Base-by-base conservation (phyloP, 1,139 yeast genomes). In the Candida glucosophila region DNA sequence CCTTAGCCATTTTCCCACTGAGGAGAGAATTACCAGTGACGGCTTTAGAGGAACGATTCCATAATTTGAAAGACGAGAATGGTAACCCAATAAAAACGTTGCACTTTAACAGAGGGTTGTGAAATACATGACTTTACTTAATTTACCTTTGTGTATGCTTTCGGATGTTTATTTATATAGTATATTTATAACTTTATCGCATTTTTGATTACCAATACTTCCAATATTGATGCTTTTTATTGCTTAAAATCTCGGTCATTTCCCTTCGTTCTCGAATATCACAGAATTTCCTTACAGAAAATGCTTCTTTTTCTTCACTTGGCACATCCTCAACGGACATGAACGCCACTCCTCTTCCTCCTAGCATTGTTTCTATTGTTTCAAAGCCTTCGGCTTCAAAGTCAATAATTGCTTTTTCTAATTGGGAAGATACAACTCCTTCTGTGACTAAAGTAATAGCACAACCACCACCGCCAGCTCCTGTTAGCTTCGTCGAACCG, bases 381-480 rank as follows among this genome's bases (percentile, higher is more conserved):
- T 79, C 83, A 47, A 70, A 86, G 0, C 83, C 83, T 27, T 65
- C 60, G 3, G 45, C 37, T n/a, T 49, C 47, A 28, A 55, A 60
- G 30, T 58, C 55, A 7, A 67, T 39, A 8, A 55, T 53, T 2
- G 63, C 64, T 6, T 52, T 53, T 11, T 47, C 44, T 8, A 66
- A 39, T 2, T 31, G 37, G 2, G 34, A 43, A 22, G 49, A 58
- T 1, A 50, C 46, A 3, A 58, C 59, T 7, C 61, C 64, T 26
- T 72, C 77, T 26, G 73, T 62, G 8, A 88, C 64, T 27, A 90
- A 58, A 0, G 97, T 90, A 30, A 92, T 79, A 12, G 96, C 95
- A 58, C 99, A 90, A 1, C 99, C 99, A 23, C 99, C 99, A 12
- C 98, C 98, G 14, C 99, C 99, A 1, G 98, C 98, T 22, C 99